Percentiles rank a stretch among this genome's conserved stretches.
These are phyloP conservation scores for Alternaria ventricosa DNA, from an alignment of 2,329 filamentous ascomycete species.

Conservation along the genomic window DNA sequence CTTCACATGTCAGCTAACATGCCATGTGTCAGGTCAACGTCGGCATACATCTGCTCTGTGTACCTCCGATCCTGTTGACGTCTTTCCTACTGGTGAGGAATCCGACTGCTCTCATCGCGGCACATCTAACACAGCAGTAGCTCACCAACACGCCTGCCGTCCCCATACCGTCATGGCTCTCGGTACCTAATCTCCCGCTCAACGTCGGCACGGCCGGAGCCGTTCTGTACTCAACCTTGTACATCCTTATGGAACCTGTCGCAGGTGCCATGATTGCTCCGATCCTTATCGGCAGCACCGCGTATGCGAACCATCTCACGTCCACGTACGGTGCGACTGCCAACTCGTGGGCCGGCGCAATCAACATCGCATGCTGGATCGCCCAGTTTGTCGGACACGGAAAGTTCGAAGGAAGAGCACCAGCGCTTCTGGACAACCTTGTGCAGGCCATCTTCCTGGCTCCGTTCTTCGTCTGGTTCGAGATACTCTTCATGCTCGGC, in stretches of 20 bases:
- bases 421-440: slow-evolving; percentile 88
- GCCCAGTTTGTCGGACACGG: slow-evolving; percentile 92
- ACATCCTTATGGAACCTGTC: slow-evolving; percentile 91
- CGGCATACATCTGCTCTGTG: slow-evolving; percentile 79
- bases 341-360: slow-evolving; percentile 69
- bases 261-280: slow-evolving; percentile 80
- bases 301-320: slow-evolving; percentile 76
- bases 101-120: background rate
- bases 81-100: slow-evolving; percentile 72
- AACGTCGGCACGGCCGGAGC: slow-evolving; percentile 65
- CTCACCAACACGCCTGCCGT: slow-evolving; percentile 64
- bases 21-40: slow-evolving; percentile 67
- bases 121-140: slow-evolving; percentile 46
- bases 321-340: slow-evolving; percentile 65
- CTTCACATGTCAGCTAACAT: slow-evolving; percentile 32
- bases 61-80: slow-evolving; percentile 76
- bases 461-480: slow-evolving; percentile 96
- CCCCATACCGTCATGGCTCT: slow-evolving; percentile 60
- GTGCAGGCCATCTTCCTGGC: slow-evolving; percentile 91
- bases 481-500: slow-evolving; percentile 86
- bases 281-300: slow-evolving; percentile 76
- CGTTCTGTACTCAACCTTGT: slow-evolving; percentile 75
- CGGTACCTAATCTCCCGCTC: slow-evolving; percentile 63
- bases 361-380: slow-evolving; percentile 81
- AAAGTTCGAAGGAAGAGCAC: slow-evolving; percentile 84